Base-by-base conservation (phyloP, 169 alveolate species). In the Miamiensis avidus region DNA sequence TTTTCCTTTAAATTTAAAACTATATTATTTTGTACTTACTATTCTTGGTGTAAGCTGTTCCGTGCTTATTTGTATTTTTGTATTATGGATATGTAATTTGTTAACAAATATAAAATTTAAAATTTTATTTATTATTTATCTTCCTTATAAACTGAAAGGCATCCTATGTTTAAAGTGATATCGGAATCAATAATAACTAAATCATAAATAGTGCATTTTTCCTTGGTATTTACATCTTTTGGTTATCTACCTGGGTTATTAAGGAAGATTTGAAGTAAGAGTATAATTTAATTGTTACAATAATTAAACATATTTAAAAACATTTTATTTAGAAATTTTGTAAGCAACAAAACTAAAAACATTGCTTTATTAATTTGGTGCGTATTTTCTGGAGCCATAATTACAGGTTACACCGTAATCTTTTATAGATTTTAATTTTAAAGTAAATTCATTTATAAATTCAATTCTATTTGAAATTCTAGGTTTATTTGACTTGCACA, bases 381-480 rank as follows among this genome's bases (percentile, higher is more conserved):
- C 31, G 20, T 79, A 29, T 33, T 79, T 1, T n/a, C 76, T 0
- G 84, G 75, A 29, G 84, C 77, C 26, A n/a, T 79, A 65, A 49
- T 79, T 0, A 25, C 30, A 16, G 84, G 84, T 0, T 79, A 49
- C 31, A 49, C 84, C n/a, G 49, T n/a, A n/a, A n/a, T n/a, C n/a
- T n/a, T n/a, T n/a, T n/a, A n/a, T n/a, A n/a, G n/a, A n/a, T n/a
- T n/a, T n/a, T n/a, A n/a, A n/a, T n/a, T n/a, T n/a, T n/a, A n/a
- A n/a, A n/a, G n/a, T n/a, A n/a, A n/a, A n/a, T n/a, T n/a, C n/a
- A n/a, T n/a, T n/a, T n/a, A n/a, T n/a, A n/a, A n/a, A n/a, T n/a
- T n/a, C n/a, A n/a, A n/a, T n/a, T n/a, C n/a, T n/a, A n/a, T n/a
- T n/a, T n/a, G n/a, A n/a, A n/a, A n/a, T n/a, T n/a, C n/a, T n/a